phyloP scores from a whole-genome alignment of 169 alveolate genomes.

The Cryptosporidium viatorum region DNA sequence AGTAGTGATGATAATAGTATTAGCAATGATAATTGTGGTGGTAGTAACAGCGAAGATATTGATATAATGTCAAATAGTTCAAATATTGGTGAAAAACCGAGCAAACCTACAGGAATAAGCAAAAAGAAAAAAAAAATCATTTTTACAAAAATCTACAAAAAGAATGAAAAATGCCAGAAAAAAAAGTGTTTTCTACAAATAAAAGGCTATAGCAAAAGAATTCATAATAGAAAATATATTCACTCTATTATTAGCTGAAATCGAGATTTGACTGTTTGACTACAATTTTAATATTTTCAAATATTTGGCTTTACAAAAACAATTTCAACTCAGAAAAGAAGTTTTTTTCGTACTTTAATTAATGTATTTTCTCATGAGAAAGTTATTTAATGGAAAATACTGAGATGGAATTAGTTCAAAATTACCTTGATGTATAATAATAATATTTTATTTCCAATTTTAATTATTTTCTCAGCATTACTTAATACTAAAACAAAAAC shows the following conservation, averaged over 20 bases:
- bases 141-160: background rate
- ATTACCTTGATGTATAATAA: too few relatives aligned
- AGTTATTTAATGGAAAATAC: background rate
- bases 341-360: background rate
- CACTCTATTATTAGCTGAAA: background rate
- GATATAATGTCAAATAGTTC: background rate
- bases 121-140: background rate
- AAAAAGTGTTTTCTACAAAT: background rate
- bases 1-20: background rate
- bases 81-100: background rate
- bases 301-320: background rate
- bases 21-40: background rate
- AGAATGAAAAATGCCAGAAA: background rate
- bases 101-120: background rate
- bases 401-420: background rate
- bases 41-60: background rate
- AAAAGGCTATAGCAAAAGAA: background rate
- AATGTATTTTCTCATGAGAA: background rate
- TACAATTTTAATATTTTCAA: background rate
- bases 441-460: too few relatives aligned
- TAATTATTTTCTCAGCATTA: too few relatives aligned
- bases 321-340: background rate
- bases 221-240: background rate
- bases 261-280: background rate
- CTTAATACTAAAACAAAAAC: too few relatives aligned